phyloP scores from a whole-genome alignment of 2,329 filamentous ascomycete genomes.

The Polychaeton citri region DNA sequence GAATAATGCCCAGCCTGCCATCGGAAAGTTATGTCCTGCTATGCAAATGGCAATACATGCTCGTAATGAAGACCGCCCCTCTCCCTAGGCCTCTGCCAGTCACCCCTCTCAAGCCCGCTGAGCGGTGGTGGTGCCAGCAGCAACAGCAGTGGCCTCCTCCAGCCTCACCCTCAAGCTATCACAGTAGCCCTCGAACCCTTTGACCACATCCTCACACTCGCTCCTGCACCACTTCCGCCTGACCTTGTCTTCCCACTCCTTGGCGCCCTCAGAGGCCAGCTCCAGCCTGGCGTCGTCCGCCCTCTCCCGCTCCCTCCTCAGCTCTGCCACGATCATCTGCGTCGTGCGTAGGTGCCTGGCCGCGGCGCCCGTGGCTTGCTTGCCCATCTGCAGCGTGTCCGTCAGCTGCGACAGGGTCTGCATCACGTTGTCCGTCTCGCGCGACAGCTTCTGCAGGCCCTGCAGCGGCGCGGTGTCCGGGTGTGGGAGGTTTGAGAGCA shows the following conservation, averaged over 20 bases:
- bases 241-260: conserved; percentile 67
- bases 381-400: conserved; percentile 87
- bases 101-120: too few species aligned
- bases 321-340: conserved; percentile 73
- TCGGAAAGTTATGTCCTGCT: too few species aligned
- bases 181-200: conserved; percentile 85
- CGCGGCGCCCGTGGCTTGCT: conserved; percentile 73
- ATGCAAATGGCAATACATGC: too few species aligned
- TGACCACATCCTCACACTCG: conserved; percentile 77
- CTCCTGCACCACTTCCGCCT: conserved; percentile 65
- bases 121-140: too few species aligned
- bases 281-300: conserved; percentile 72
- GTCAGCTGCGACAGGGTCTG: conserved; percentile 74
- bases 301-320: conserved; percentile 69
- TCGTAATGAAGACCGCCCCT: too few species aligned
- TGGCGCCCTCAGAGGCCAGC: conserved; percentile 40
- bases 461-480: conserved; percentile 53
- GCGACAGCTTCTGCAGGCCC: conserved; percentile 51
- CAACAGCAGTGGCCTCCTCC: too few species aligned
- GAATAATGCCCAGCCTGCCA: too few species aligned
- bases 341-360: conserved; percentile 67
- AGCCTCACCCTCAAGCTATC: conserved; percentile 53
- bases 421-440: conserved; percentile 55
- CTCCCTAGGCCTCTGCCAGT: too few species aligned
- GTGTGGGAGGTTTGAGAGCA: conserved; percentile 54